A percentile compares a stretch with the other conserved stretches of the same genome.
Conservation (phyloP, 2,329 filamentous ascomycete genomes). For the Colletotrichum endophyticum region DNA sequence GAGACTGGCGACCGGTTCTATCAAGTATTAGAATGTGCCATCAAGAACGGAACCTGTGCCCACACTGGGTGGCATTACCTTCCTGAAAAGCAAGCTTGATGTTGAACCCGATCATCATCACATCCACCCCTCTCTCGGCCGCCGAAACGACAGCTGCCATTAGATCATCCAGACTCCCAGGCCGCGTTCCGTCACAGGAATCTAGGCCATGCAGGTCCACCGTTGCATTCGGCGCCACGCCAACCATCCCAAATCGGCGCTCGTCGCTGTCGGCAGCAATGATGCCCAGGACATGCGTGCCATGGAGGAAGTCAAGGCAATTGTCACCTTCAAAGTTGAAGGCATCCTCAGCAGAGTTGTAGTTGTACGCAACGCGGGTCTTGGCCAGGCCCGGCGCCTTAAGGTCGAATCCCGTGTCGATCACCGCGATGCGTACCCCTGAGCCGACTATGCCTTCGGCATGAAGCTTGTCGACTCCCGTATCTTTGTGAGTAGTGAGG, state of each 20-base stretch:
- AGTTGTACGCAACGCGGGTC: neutral
- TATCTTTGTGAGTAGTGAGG: neutral
- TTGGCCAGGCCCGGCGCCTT: neutral
- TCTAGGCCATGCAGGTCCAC: neutral
- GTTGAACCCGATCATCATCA: neutral
- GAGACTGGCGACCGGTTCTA: neutral
- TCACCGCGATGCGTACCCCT: neutral
- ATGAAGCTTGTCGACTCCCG: neutral
- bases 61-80: neutral
- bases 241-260: neutral
- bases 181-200: neutral
- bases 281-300: slow-evolving; percentile 50
- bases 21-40: neutral
- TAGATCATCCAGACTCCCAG: neutral
- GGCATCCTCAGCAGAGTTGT: neutral
- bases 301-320: slow-evolving; percentile 36
- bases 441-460: neutral
- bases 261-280: slow-evolving; percentile 36
- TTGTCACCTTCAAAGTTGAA: neutral
- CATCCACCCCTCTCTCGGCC: neutral
- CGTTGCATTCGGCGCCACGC: neutral
- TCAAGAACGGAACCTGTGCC: neutral
- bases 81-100: neutral
- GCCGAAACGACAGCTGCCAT: neutral
- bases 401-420: neutral